Percentiles rank a stretch among this genome's conserved stretches.
phyloP scores from a whole-genome alignment of 768 basidiomycete species.

The Suillus brevipes region DNA sequence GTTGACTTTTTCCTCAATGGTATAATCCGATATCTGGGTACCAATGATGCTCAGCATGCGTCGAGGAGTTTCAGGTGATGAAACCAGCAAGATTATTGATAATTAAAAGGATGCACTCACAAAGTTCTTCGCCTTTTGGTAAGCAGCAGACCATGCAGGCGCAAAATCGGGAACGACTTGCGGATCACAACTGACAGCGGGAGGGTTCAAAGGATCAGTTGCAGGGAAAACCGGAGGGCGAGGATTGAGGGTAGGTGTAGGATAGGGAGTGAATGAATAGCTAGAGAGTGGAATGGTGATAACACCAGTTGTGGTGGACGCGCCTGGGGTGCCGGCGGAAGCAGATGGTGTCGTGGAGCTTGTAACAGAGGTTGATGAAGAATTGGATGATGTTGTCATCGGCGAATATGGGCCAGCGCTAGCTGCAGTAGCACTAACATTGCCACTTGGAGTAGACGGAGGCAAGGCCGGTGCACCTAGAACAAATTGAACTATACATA shows the following conservation, averaged over 20 bases:
- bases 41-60: conserved; percentile 1
- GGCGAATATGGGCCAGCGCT: not conserved
- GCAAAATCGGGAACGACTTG: conserved; percentile 40
- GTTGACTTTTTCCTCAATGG: conserved; percentile 26
- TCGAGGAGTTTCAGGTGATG: not conserved
- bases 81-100: not conserved
- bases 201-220: conserved; percentile 52
- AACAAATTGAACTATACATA: not conserved
- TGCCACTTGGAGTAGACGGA: not conserved
- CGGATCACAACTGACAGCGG: conserved; percentile 42
- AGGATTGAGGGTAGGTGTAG: conserved; percentile 52
- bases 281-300: conserved; percentile 37
- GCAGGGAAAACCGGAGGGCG: conserved; percentile 50
- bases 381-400: not conserved
- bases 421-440: not conserved
- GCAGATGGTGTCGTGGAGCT: not conserved
- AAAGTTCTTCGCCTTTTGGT: conserved; percentile 53
- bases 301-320: conserved; percentile 20
- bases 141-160: conserved; percentile 51
- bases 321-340: conserved; percentile 7
- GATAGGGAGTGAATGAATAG: conserved; percentile 53
- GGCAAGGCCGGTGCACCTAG: not conserved
- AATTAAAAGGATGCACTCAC: conserved; percentile 29
- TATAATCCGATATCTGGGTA: conserved; percentile 40
- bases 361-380: not conserved